These are phyloP conservation scores for Onygenales sp. DNA, from an alignment of 2,329 filamentous ascomycete genomes.

Conservation along the genomic window DNA sequence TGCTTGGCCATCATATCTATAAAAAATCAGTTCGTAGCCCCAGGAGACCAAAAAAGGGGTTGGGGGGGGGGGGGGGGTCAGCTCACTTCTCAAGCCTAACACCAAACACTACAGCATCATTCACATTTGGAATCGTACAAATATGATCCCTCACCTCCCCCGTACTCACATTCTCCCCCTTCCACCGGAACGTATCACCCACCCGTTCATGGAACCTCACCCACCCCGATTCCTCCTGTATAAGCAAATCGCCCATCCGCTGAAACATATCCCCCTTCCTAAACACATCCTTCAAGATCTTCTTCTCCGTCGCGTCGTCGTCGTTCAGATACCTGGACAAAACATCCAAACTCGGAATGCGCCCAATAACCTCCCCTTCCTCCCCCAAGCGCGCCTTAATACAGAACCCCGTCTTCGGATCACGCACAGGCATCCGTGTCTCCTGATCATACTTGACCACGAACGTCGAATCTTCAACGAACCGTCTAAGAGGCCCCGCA, in stretches of 20 bases:
- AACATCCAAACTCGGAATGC: slow-evolving; percentile 29
- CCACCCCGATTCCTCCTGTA: slow-evolving; percentile 34
- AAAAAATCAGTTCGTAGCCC: slow-evolving; percentile 45
- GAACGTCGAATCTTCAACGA: slow-evolving; percentile 33
- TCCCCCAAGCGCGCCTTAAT: slow-evolving; percentile 27
- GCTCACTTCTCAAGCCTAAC: slow-evolving; percentile 37
- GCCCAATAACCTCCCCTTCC: slow-evolving; percentile 37
- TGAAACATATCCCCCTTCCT: slow-evolving; percentile 38
- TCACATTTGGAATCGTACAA: slow-evolving; percentile 54
- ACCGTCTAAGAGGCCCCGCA: slow-evolving; percentile 30
- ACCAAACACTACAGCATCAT: slow-evolving; percentile 79
- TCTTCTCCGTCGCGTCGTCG: slow-evolving; percentile 33
- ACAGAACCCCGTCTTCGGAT: slow-evolving; percentile 37
- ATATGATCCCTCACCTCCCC: slow-evolving; percentile 72
- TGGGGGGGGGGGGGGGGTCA: background rate
- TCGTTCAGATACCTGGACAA: slow-evolving; percentile 36
- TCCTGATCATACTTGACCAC: slow-evolving; percentile 35
- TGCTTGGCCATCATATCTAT: slow-evolving; percentile 70
- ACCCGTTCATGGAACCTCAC: slow-evolving; percentile 47
- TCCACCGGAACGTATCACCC: slow-evolving; percentile 46
- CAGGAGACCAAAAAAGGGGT: background rate
- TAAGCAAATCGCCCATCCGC: slow-evolving; percentile 36
- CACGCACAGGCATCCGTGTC: slow-evolving; percentile 32
- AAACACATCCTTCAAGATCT: slow-evolving; percentile 36
- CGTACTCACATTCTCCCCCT: slow-evolving; percentile 73